Conservation (phyloP, 2,329 filamentous ascomycete genomes). For the Ophiocordyceps camponoti-saundersi region DNA sequence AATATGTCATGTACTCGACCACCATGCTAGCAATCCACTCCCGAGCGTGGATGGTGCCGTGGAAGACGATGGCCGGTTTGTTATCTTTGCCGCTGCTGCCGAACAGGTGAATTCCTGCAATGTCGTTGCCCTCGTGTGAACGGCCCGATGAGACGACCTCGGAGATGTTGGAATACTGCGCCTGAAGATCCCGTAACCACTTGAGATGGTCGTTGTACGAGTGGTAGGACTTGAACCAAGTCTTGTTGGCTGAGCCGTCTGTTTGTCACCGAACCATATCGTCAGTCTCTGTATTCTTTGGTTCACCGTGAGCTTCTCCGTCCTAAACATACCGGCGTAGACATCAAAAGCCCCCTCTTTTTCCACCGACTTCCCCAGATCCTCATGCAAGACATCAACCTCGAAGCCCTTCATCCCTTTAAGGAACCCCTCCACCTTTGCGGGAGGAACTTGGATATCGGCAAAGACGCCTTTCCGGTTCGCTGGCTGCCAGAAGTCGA, state of each 20-base stretch:
- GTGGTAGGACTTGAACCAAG: constrained; percentile 39
- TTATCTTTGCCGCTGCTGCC: constrained; percentile 24
- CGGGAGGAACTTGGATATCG: constrained; percentile 23
- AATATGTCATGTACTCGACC: constrained; percentile 33
- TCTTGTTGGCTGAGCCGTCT: constrained; percentile 10
- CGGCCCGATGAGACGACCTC: constrained; percentile 31
- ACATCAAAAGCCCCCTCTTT: constrained; percentile 13
- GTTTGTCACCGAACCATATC: background rate
- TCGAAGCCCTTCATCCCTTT: constrained; percentile 14
- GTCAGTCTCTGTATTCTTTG: background rate
- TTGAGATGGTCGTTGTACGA: constrained; percentile 29
- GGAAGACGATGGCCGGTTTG: constrained; percentile 36
- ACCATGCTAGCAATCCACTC: constrained; percentile 43
- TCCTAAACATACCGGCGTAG: constrained; percentile 12
- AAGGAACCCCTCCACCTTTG: constrained; percentile 15
- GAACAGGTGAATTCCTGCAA: constrained; percentile 45
- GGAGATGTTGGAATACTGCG: constrained; percentile 23
- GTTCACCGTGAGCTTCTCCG: background rate
- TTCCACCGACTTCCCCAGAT: constrained; percentile 20
- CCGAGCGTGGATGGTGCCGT: constrained; percentile 40
- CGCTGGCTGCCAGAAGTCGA: constrained; percentile 20
- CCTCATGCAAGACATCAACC: constrained; percentile 17
- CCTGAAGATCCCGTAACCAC: constrained; percentile 28
- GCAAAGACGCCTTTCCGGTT: constrained; percentile 14
- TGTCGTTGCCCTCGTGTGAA: constrained; percentile 29